A percentile compares a stretch with the other conserved stretches of the same genome.
These are phyloP conservation scores for Moesziomyces parantarcticus DNA, from an alignment of 1,284 basidiomycete genomes.

Conservation along the genomic window DNA sequence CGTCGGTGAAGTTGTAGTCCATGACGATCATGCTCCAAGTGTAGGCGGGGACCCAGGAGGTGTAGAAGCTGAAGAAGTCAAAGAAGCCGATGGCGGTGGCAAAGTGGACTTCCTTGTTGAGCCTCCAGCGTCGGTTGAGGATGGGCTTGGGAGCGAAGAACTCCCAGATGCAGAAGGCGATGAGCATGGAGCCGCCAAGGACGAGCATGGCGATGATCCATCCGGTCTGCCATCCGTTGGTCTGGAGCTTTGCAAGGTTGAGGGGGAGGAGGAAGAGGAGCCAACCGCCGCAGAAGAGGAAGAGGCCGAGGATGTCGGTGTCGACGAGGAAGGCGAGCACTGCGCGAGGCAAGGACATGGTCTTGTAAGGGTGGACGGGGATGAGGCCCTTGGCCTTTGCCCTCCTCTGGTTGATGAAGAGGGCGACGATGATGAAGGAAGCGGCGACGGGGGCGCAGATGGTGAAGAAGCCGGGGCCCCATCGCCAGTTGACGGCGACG, in stretches of 20 bases:
- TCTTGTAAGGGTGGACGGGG: conserved; percentile 56
- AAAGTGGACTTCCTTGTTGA: conserved; percentile 64
- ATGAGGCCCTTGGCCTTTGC: conserved; percentile 53
- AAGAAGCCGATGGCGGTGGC: conserved; percentile 63
- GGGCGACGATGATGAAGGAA: conserved; percentile 53
- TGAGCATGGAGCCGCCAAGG: conserved; percentile 55
- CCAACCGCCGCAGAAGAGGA: conserved; percentile 62
- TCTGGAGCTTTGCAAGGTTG: conserved; percentile 45
- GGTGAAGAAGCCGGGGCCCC: conserved; percentile 64
- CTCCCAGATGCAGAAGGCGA: conserved; percentile 56
- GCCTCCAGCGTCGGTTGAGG: conserved; percentile 56
- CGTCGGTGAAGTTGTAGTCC: conserved; percentile 34
- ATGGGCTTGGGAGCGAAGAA: conserved; percentile 58
- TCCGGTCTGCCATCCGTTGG: conserved; percentile 49
- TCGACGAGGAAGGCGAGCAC: conserved; percentile 48
- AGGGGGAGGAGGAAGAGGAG: conserved; percentile 62
- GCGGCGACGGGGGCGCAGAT: conserved; percentile 64
- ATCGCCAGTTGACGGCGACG: conserved; percentile 53
- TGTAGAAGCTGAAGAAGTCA: conserved; percentile 64
- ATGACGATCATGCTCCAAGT: conserved; percentile 46
- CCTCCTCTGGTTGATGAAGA: conserved; percentile 56
- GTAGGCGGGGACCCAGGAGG: conserved; percentile 58
- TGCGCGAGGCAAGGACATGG: conserved; percentile 22
- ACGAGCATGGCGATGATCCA: conserved; percentile 66
- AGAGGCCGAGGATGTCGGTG: conserved; percentile 60